Base-by-base conservation (phyloP, 331 rosid species). In the Ulmus americana region DNA sequence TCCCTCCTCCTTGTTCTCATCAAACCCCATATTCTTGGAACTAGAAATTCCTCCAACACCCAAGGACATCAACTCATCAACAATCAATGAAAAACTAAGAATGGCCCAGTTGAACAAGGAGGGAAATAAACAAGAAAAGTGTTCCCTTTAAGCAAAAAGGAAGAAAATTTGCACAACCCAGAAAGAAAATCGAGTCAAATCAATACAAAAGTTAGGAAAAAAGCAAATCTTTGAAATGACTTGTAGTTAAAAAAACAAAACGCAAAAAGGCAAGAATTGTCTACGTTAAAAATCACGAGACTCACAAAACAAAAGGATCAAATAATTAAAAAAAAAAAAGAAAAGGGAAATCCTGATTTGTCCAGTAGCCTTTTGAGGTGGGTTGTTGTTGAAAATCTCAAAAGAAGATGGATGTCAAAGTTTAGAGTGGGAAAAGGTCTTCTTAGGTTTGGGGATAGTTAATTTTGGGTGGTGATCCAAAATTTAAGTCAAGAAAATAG, bases 11-110 rank as follows among this genome's bases (percentile, higher is more conserved):
- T 61, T 54, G 8, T 74, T 63, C 51, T 79, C 70, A 61, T 76
- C 85, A 15, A 55, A 75, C 62, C 77, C 86, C 97, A 90, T 86
- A 28, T 79, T 72, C 68, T 78, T 75, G 80, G 81, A 80, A 80
- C 83, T 75, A 62, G 67, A 70, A 53, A 61, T 64, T 69, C 73
- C 85, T 75, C 81, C 84, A 72, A 68, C 70, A 57, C 55, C 61
- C 43, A 70, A 78, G 54, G 70, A 55, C 70, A 57, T 74, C 49
- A 82, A 61, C 67, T 80, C 86, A 72, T 70, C 70, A 70, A 75
- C 73, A 52, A 22, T 45, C 57, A 59, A 55, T 14, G 39, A 15
- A 14, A 61, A 59, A 7, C 55, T 55, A 48, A 44, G 4, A 18
- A 55, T 58, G 41, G 61, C 5, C 48, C 28, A 71, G 63, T 41